Percentiles rank a stretch among this genome's conserved stretches.
These are phyloP conservation scores for Chytridium lagenaria DNA, from an alignment of 371 early-diverging fungal genomes.

Conservation along the genomic window DNA sequence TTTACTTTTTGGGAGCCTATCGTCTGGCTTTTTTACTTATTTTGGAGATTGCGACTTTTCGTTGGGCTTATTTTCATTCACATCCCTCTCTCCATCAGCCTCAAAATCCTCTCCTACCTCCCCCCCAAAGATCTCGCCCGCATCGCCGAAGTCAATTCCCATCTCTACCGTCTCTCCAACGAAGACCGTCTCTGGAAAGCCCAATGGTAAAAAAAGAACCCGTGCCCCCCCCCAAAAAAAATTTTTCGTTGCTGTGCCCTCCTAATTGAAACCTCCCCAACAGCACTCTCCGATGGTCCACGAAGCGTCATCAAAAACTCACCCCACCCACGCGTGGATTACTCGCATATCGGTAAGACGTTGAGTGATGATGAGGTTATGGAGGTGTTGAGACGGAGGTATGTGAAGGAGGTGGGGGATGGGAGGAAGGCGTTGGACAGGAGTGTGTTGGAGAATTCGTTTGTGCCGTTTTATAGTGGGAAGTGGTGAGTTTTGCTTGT, in stretches of 20 bases:
- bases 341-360: not conserved
- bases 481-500: constrained; percentile 7
- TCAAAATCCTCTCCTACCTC: constrained; percentile 11
- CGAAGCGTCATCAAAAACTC: not conserved
- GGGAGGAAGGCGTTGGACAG: not conserved
- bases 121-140: constrained; percentile 7
- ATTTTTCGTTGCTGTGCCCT: not conserved
- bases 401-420: not conserved
- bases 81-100: no score
- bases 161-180: constrained; percentile 13
- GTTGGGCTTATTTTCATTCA: no score
- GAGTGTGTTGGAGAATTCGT: not conserved
- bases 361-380: constrained; percentile 10
- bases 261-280: not conserved
- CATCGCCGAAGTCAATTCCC: not conserved
- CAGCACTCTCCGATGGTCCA: not conserved
- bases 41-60: not conserved
- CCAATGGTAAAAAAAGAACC: constrained; percentile 10
- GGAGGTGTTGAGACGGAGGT: not conserved
- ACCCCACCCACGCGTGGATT: constrained; percentile 20
- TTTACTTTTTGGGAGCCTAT: not conserved
- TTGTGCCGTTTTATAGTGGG: constrained; percentile 17
- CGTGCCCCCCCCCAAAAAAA: not conserved
- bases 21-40: not conserved
- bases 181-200: constrained; percentile 16